Conservation (phyloP, 1,284 basidiomycete species). For the Sphagnurus paluster region DNA sequence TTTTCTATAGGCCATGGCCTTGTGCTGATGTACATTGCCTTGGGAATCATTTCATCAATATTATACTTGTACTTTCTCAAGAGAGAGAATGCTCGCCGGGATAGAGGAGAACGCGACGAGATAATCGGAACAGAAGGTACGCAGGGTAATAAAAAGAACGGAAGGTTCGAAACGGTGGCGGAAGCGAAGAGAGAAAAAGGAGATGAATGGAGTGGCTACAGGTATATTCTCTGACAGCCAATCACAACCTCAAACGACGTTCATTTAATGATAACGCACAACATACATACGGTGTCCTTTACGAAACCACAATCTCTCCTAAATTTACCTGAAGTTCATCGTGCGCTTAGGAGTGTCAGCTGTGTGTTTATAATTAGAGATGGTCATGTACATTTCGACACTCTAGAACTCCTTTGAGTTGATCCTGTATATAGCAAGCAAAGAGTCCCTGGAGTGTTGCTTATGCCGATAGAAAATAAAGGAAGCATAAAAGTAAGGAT, state of each 20-base stretch:
- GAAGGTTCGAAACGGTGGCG: conserved; percentile 44
- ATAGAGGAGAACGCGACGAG: conserved; percentile 67
- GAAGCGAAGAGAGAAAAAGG: conserved; percentile 60
- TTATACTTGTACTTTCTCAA: conserved; percentile 48
- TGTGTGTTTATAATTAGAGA: too few species aligned
- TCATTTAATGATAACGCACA: not conserved
- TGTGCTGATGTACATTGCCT: conserved; percentile 68
- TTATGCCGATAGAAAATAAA: too few species aligned
- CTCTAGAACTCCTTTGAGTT: too few species aligned
- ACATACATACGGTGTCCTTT: not conserved
- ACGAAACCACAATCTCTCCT: too few species aligned
- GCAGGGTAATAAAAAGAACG: conserved; percentile 41
- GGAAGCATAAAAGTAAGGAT: too few species aligned
- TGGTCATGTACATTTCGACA: too few species aligned
- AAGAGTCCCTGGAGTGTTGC: too few species aligned
- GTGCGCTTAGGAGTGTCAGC: too few species aligned
- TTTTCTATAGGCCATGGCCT: conserved; percentile 43
- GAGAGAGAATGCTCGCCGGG: conserved; percentile 61
- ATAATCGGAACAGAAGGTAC: conserved; percentile 51
- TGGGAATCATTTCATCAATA: conserved; percentile 57
- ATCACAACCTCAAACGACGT: not conserved
- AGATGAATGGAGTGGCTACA: conserved; percentile 60
- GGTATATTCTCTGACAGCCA: conserved; percentile 31
- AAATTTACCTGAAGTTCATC: too few species aligned
- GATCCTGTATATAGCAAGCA: too few species aligned